Evolutionary conservation across 805 yeast species (phyloP), one percentile per base, ranked within the genome.

Genomic region (Suhomyces prunicola): DNA sequence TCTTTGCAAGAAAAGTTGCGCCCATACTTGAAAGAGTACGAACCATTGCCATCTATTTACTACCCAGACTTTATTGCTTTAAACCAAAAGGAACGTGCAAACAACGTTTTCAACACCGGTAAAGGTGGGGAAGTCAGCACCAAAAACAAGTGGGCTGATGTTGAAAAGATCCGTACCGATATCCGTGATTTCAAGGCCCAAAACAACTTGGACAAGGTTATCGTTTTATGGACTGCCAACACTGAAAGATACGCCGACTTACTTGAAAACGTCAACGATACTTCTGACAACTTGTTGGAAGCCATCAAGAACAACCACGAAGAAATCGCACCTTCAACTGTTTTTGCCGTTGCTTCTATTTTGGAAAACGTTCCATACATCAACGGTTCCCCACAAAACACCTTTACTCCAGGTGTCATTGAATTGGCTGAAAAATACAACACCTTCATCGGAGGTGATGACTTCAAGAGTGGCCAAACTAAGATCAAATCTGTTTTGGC

Each of bases 31-130:
- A 73, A 80, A 60, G 68, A 80, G 47, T 77, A 81, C 59, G 78
- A 70, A 31, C 97, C 97, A 33, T 70, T 91, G 74, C 86, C 89
- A 44, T 90, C 97, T 2, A 80, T 92, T 56, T 92, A 93, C 77
- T 92, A 92, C 73, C 97, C 98, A 31, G 97, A 92, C 71, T 92
- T 90, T 74, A 93, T 92, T 73, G 97, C 97, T 55, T 88, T 93
- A 57, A 92, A 92, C 74, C 98, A 92, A 77, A 85, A 83, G 60
- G 93, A 84, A 46, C 85, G 98, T 71, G 98, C 97, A 44, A 86
- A 93, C 74, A 91, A 92, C 67, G 81, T 92, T 58, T 80, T 85
- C 72, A 86, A 88, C 64, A 78, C 85, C 53, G 73, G 73, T 48
- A 64, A 72, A 17, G 61, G 69, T 15, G 87, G 86, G 40, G 75